These are phyloP conservation scores for Medicago lupulina DNA, from an alignment of 306 rosid species.

Conservation along the genomic window DNA sequence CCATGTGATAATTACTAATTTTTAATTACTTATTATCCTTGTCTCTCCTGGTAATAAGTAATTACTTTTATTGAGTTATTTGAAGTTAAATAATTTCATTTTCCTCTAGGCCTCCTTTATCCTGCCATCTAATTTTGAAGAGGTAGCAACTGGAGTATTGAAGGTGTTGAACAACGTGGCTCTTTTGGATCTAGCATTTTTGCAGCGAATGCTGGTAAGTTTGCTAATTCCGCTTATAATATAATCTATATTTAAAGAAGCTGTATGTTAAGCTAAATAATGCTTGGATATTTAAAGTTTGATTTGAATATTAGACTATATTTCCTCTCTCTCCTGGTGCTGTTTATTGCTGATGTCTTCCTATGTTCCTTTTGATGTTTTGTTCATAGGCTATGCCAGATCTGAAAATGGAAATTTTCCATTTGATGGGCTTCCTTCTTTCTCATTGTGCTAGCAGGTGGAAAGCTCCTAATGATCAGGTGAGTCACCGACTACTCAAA, in stretches of 20 bases:
- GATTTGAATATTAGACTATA: constrained; percentile 23
- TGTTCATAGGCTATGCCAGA: constrained; percentile 86
- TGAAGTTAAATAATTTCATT: constrained; percentile 43
- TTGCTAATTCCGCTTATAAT: constrained; percentile 37
- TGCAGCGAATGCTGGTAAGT: constrained; percentile 92
- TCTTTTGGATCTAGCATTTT: constrained; percentile 81
- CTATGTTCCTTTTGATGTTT: constrained; percentile 35
- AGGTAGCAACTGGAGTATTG: constrained; percentile 93
- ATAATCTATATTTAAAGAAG: constrained; percentile 5
- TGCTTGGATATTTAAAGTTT: constrained; percentile 6
- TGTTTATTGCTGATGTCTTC: constrained; percentile 23
- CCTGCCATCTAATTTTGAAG: constrained; percentile 99
- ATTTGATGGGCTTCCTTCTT: constrained; percentile 93
- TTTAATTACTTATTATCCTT: neutral
- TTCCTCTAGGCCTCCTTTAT: constrained; percentile 68
- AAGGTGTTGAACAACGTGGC: constrained; percentile 97
- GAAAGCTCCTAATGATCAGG: constrained; percentile 89
- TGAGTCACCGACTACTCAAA: constrained; percentile 37
- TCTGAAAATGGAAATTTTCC: constrained; percentile 96
- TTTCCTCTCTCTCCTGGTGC: neutral
- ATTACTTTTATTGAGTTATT: constrained; percentile 34
- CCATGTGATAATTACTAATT: neutral
- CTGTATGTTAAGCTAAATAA: constrained; percentile 32
- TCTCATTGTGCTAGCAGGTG: constrained; percentile 91
- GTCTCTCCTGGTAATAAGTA: constrained; percentile 20